phyloP scores from a whole-genome alignment of 2,329 filamentous ascomycete genomes.

The Ophioceras dolichostomum region DNA sequence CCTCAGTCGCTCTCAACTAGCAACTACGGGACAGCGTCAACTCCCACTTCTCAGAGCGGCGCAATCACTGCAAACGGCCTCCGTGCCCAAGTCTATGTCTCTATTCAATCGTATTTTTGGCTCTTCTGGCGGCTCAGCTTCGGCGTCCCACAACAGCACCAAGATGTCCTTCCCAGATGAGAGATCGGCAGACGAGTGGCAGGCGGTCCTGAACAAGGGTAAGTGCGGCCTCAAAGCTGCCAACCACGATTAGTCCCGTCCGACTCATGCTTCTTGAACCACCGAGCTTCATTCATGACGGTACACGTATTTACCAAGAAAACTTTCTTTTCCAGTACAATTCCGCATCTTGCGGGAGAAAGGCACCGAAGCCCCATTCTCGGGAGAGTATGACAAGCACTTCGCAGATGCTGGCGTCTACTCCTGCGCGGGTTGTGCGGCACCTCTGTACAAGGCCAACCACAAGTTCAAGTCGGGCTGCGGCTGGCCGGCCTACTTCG shows the following conservation, averaged over 20 bases:
- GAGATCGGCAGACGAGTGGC: slow-evolving; percentile 77
- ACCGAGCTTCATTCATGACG: too few species aligned
- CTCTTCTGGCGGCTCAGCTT: too few species aligned
- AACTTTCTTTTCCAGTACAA: slow-evolving; percentile 53
- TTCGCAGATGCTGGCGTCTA: slow-evolving; percentile 66
- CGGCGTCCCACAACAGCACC: too few species aligned
- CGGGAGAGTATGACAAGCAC: slow-evolving; percentile 83
- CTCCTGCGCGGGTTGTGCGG: slow-evolving; percentile 72
- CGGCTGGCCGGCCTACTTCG: slow-evolving; percentile 97
- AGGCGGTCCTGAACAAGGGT: slow-evolving; percentile 59
- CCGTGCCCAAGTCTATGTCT: too few species aligned
- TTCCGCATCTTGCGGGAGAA: slow-evolving; percentile 88
- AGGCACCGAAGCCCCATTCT: slow-evolving; percentile 73
- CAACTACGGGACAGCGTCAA: too few species aligned
- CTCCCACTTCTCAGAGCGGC: too few species aligned
- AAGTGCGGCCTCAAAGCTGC: slow-evolving; percentile 11
- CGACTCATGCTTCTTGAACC: too few species aligned
- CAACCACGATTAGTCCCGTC: too few species aligned
- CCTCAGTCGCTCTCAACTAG: too few species aligned
- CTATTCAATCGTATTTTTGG: too few species aligned
- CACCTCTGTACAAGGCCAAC: slow-evolving; percentile 81
- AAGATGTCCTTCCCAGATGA: slow-evolving; percentile 69
- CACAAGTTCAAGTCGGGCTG: slow-evolving; percentile 97
- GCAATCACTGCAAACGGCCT: too few species aligned
- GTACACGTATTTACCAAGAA: background rate